Evolutionary conservation across 2,329 filamentous ascomycete species (phyloP).

Genomic region (Penicillium rolfsii): DNA sequence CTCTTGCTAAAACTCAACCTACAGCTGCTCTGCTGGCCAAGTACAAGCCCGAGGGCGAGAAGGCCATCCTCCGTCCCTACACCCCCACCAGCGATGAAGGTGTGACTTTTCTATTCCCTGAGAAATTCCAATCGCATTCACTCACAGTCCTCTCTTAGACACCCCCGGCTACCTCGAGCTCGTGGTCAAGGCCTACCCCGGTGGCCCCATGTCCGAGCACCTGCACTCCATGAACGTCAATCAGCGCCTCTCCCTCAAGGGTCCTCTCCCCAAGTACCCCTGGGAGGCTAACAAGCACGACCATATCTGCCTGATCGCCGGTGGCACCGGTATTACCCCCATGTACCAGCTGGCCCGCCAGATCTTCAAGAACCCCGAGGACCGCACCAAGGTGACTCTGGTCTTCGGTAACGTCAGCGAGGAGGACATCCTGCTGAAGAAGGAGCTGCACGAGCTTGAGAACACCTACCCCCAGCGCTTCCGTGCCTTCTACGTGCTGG

Average conservation of each 20-base stretch:
- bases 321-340: conserved; percentile 93
- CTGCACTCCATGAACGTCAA: conserved; percentile 80
- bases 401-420: conserved; percentile 89
- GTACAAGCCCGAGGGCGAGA: conserved; percentile 82
- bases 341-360: conserved; percentile 93
- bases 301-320: conserved; percentile 73
- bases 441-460: conserved; percentile 82
- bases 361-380: conserved; percentile 94
- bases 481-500: conserved; percentile 90
- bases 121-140: background rate
- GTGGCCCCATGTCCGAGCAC: conserved; percentile 89
- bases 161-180: conserved; percentile 81
- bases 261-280: conserved; percentile 89
- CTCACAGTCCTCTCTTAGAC: conserved; percentile 52
- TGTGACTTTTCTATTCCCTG: conserved; percentile 38
- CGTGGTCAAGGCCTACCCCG: conserved; percentile 87
- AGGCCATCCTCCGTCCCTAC: conserved; percentile 88
- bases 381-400: conserved; percentile 97
- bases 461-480: conserved; percentile 95
- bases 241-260: conserved; percentile 88
- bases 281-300: conserved; percentile 92
- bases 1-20: conserved; percentile 16
- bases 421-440: conserved; percentile 88
- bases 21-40: conserved; percentile 81
- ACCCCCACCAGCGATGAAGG: conserved; percentile 88